Conservation (phyloP, 208 protist genomes). For the Leishmania aethiopica region DNA sequence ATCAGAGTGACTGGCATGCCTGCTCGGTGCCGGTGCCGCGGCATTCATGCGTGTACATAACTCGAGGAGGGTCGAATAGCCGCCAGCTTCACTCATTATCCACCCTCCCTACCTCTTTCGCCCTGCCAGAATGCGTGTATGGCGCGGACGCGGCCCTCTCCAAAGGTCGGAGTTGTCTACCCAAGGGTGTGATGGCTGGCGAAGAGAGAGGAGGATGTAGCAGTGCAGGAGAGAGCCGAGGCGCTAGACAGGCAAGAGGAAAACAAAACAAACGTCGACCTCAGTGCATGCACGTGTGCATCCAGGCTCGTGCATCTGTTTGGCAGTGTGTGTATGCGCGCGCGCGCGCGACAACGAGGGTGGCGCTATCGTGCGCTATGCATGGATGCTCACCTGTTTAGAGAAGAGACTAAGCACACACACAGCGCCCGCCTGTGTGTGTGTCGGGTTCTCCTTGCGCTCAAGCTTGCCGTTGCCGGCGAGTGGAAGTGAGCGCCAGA, state of each 20-base stretch:
- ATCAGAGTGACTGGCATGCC: background rate
- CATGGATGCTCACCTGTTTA: background rate
- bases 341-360: background rate
- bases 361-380: background rate
- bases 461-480: background rate
- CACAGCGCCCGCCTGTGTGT: background rate
- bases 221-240: background rate
- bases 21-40: background rate
- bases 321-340: background rate
- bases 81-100: background rate
- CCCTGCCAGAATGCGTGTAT: background rate
- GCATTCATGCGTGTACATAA: background rate
- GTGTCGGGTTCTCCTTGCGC: background rate
- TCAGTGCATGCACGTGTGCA: background rate
- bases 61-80: slow-evolving; percentile 1
- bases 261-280: background rate
- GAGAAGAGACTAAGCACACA: background rate
- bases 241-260: background rate
- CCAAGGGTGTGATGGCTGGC: background rate
- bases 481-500: background rate
- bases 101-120: background rate
- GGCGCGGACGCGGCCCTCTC: background rate
- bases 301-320: background rate
- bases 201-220: background rate
- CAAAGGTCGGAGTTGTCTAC: background rate